A percentile compares a stretch with the other conserved stretches of the same genome.
Conservation (phyloP, 305 asterid genomes). For the Plantago coronopus region DNA sequence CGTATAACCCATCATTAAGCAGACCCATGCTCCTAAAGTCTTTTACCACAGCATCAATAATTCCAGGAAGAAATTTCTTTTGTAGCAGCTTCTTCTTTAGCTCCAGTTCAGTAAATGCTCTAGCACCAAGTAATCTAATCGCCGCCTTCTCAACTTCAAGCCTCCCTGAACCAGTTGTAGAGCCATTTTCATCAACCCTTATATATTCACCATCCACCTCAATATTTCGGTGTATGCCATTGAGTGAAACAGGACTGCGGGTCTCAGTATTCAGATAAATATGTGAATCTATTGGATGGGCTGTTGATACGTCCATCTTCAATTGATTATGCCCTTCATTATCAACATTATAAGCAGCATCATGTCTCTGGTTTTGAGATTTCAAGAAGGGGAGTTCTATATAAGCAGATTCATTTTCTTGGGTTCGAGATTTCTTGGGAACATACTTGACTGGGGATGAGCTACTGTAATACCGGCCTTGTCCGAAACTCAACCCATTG, state of each 20-base stretch:
- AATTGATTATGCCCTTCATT: constrained; percentile 19
- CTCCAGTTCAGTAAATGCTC: constrained; percentile 77
- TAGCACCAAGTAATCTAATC: constrained; percentile 60
- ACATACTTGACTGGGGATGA: too few relatives aligned
- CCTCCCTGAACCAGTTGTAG: constrained; percentile 20
- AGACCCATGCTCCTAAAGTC: constrained; percentile 79
- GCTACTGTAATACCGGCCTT: too few relatives aligned
- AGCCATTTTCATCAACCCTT: constrained; percentile 28
- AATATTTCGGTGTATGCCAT: constrained; percentile 23
- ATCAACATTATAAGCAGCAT: too few relatives aligned
- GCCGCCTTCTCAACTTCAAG: constrained; percentile 59
- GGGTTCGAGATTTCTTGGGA: too few relatives aligned
- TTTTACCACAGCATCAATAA: constrained; percentile 54
- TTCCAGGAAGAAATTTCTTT: constrained; percentile 44
- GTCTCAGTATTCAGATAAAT: constrained; percentile 21
- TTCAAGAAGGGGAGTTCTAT: too few relatives aligned
- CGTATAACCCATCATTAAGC: constrained; percentile 74
- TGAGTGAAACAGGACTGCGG: constrained; percentile 21
- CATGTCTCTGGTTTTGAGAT: too few relatives aligned
- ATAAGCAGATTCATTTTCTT: too few relatives aligned
- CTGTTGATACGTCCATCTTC: constrained; percentile 24
- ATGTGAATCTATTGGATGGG: constrained; percentile 16
- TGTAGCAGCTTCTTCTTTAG: constrained; percentile 69
- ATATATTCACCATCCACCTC: constrained; percentile 27
- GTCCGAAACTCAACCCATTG: too few relatives aligned